Conservation (phyloP, 2,329 filamentous ascomycete genomes). For the Claviceps digitariae region DNA sequence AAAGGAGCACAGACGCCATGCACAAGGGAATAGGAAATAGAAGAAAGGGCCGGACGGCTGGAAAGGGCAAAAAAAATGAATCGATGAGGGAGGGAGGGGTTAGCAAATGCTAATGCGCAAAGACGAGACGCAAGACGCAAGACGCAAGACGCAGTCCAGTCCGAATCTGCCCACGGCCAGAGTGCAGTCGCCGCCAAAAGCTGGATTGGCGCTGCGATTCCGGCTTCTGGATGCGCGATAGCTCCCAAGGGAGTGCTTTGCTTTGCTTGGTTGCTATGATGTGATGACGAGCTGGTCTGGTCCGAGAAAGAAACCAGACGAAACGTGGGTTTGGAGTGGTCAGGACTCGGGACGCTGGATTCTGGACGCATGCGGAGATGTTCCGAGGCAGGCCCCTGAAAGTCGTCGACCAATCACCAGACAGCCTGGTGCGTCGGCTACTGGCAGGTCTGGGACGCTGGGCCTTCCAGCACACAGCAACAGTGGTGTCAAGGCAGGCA, state of each 20-base stretch:
- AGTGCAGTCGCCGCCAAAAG: neutral
- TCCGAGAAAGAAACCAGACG: neutral
- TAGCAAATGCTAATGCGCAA: neutral
- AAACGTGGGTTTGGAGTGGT: neutral
- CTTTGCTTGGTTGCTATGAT: neutral
- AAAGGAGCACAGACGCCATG: conserved; percentile 2
- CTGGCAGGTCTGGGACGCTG: too few species aligned
- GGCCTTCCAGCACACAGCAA: too few species aligned
- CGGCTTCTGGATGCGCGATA: neutral
- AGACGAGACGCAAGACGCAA: neutral
- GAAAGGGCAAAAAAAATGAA: neutral
- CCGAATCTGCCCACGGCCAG: neutral
- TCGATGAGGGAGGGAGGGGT: neutral
- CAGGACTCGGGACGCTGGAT: too few species aligned
- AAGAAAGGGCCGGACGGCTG: neutral
- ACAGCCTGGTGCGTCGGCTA: too few species aligned
- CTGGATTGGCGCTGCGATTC: neutral
- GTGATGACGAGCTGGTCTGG: neutral
- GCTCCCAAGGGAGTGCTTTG: neutral
- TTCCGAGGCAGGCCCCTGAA: conserved; percentile 5
- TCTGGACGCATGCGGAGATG: conserved; percentile 1
- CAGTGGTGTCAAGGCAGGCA: too few species aligned
- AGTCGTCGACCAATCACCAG: too few species aligned
- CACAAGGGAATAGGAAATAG: neutral
- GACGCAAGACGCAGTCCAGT: neutral